Base-by-base conservation (phyloP, 23 red algal genomes). In the Gracilariopsis chorda region DNA sequence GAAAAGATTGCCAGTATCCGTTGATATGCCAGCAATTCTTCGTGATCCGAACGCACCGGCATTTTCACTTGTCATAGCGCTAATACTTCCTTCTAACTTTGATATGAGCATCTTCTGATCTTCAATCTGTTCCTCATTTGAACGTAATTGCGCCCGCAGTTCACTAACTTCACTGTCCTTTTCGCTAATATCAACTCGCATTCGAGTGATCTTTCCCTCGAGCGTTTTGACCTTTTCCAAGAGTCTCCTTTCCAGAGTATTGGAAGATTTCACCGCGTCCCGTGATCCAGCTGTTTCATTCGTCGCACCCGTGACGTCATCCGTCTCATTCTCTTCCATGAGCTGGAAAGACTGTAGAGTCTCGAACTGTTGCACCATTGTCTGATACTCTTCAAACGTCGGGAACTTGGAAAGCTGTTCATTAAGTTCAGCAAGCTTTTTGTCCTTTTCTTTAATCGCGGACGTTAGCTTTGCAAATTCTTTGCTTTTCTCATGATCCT, bases 211-310 rank as follows among this genome's bases (percentile, higher is more conserved):
- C 32, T 74, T 62, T 20, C 83, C 80, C 33, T 96, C 86, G 17
- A 96, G 20, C 23, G 35, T 45, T 43, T 87, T 91, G 32, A 84
- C 67, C 51, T 83, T 82, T 47, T 65, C 73, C 24, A 91, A 49
- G 68, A 96, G 60, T 65, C 80, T 77, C 84, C 63, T 81, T 63
- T 95, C 93, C 25, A 95, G 61, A 55, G 78, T 78, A 46, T 88
- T 65, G 20, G 45, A 9, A 35, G 34, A 40, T 28, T 23, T 53
- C 13, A 65, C 17, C 2, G 77, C 21, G 36, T 27, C 24, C 16
- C 40, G 12, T 30, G 23, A 29, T n/a, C 23, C 47, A 12, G 42
- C 33, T 51, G 47, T 36, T 48, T 68, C 71, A 19, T 42, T 53
- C 17, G 36, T 16, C 40, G 41, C 24, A 32, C 24, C 48, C 7